Base-by-base conservation (phyloP, 2,329 filamentous ascomycete species). In the Microcyclospora tardicrescens region DNA sequence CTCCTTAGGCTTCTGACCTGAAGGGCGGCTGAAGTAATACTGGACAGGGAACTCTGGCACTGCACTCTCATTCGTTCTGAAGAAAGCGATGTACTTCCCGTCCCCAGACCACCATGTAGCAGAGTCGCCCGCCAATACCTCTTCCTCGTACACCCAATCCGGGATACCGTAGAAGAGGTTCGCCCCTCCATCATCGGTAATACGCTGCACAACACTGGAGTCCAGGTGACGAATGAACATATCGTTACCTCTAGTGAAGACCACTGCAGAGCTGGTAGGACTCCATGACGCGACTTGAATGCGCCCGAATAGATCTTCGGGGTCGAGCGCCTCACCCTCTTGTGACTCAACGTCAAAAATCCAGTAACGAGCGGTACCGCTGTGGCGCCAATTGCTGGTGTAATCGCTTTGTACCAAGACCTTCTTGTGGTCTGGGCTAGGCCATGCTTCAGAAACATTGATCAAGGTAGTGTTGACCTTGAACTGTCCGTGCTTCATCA, bases 71-170 rank as follows among this genome's bases (percentile, higher is more conserved):
- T 98, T 91, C 5, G 91, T 98, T 24, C 86, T 79, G 43, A 98
- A 66, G 59, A 94, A 98, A 15, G 91, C 85, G 42, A 98, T 64
- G 56, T 83, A 93, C 52, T 85, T 81, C 37, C 87, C 91, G 57
- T 93, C 84, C 28, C 79, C 73, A 28, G 85, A 89, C 87, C 87
- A 98, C 91, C 93, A 98, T 1, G 87, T 93, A 5, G 84, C 89
- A 44, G 75, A 84, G 50, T 84, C 82, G 1, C 75, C 80, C 11
- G 67, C 61, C 45, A 96, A 84, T 2, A 93, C 84, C 59, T 93
- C 85, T 52, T 81, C 77, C 56, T 93, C 84, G 53, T 93, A 94
- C 0, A 96, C 91, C 91, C 91, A 98, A 59, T 98, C 93, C 0
- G 91, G 91, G 14, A 95, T 77, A 13, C 91, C 91, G 53, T 98